A percentile compares a stretch with the other conserved stretches of the same genome.
Conservation (phyloP, 495 filamentous ascomycete genomes). For the Podospora australis region DNA sequence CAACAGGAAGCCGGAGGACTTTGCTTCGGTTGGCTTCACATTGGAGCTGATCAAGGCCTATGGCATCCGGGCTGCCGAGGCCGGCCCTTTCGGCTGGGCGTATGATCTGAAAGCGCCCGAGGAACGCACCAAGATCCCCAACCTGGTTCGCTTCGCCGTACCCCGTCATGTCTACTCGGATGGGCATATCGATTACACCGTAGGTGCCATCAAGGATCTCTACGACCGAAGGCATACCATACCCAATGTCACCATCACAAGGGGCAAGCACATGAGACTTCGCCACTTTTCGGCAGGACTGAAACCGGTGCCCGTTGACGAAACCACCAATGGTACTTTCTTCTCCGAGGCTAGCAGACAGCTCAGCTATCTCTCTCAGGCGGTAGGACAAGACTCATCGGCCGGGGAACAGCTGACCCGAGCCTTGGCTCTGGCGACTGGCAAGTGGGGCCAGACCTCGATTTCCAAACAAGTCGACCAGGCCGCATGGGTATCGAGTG, state of each 20-base stretch:
- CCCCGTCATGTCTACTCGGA: constrained; percentile 1
- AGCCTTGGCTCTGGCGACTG: neutral
- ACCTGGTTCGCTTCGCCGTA: constrained; percentile 3
- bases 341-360: neutral
- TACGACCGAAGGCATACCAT: constrained; percentile 3
- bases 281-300: constrained; percentile 7
- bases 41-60: constrained; percentile 1
- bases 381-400: neutral
- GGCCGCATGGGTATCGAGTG: neutral
- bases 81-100: constrained; percentile 2
- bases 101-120: neutral
- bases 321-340: neutral
- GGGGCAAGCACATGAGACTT: constrained; percentile 6
- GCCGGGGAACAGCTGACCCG: neutral
- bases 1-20: constrained; percentile 1
- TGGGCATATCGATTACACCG: constrained; percentile 3
- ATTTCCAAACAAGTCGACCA: neutral
- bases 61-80: constrained; percentile 3
- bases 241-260: constrained; percentile 3
- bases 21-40: constrained; percentile 1
- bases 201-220: neutral
- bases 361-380: neutral
- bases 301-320: neutral
- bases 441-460: neutral
- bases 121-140: neutral